Base-by-base conservation (phyloP, 129 eudicot species). In the Ambrosia artemisiifolia region DNA sequence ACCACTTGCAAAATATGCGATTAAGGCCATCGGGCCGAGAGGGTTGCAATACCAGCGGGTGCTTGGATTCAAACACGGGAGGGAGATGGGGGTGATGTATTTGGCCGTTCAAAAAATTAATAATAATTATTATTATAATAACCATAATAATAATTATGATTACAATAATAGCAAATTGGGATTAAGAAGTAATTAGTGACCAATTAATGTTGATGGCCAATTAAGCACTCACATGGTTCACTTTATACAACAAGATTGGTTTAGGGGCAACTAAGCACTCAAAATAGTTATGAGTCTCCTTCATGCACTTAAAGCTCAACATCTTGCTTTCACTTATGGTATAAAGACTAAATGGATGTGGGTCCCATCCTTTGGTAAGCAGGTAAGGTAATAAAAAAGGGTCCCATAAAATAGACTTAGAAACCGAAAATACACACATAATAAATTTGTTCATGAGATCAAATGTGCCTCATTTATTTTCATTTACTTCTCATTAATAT, bases 171-270 rank as follows among this genome's bases (percentile, higher is more conserved):
- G 2, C 36, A 64, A 50, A 38, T 75, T 44, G 48, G 50, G 47
- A 55, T 75, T 56, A 55, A 67, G 68, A 40, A 54, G 55, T 56
- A 75, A 44, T 55, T 57, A 67, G 57, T 67, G 10, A 54, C 66
- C 67, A 48, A 47, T 75, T 75, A 75, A 55, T 67, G 80, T 75
- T 67, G 80, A 66, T 67, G 74, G 56, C 80, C 79, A 56, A 75
- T 66, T 67, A 67, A 75, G 74, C 80, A 75, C 47, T 67, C 74
- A 75, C 68, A 75, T 75, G 80, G 68, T 17, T 75, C 67, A 60
- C 80, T 75, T 67, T 54, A 70, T 75, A 75, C 79, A 75, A 65
- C 67, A 75, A 65, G 73, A 53, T 43, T 65, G 79, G 73, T 75
- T 75, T 75, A 65, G 79, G 79, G 70, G 73, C 79, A 65, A 75